phyloP scores from a whole-genome alignment of 805 yeast genomes.

The Hanseniaspora nectarophila region DNA sequence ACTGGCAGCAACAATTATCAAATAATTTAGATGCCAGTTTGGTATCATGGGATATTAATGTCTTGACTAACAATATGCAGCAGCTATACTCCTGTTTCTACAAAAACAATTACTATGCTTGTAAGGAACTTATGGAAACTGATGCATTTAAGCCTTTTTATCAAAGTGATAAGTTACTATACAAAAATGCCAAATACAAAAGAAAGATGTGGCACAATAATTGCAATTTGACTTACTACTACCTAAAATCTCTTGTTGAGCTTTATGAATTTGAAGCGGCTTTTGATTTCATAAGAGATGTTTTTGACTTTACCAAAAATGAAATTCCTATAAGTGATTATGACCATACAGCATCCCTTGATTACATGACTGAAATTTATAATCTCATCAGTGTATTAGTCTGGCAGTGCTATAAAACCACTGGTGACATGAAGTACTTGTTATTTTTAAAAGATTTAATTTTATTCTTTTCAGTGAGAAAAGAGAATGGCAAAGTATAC shows the following conservation, averaged over 20 bases:
- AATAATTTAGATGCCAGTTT: neutral
- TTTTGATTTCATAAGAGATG: neutral
- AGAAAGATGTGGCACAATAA: neutral
- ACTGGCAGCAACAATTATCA: neutral
- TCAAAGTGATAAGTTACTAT: neutral
- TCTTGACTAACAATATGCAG: neutral
- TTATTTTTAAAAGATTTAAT: neutral
- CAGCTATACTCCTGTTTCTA: neutral
- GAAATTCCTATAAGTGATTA: neutral
- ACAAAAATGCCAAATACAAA: neutral
- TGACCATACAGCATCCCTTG: neutral
- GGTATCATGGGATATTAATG: neutral
- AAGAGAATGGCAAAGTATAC: neutral
- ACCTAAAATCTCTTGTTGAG: conserved; percentile 1
- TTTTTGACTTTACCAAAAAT: neutral
- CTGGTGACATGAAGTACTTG: conserved; percentile 8
- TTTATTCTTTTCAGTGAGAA: neutral
- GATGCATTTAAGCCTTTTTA: neutral
- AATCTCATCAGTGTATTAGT: neutral
- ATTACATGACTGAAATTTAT: neutral
- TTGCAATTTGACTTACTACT: neutral
- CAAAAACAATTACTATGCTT: neutral
- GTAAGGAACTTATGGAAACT: neutral
- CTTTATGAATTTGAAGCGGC: conserved; percentile 1
- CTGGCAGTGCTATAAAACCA: conserved; percentile 13